Percentiles rank a stretch among this genome's conserved stretches.
These are phyloP conservation scores for Moesziomyces aphidis DNA, from an alignment of 1,284 basidiomycete species.

Conservation along the genomic window DNA sequence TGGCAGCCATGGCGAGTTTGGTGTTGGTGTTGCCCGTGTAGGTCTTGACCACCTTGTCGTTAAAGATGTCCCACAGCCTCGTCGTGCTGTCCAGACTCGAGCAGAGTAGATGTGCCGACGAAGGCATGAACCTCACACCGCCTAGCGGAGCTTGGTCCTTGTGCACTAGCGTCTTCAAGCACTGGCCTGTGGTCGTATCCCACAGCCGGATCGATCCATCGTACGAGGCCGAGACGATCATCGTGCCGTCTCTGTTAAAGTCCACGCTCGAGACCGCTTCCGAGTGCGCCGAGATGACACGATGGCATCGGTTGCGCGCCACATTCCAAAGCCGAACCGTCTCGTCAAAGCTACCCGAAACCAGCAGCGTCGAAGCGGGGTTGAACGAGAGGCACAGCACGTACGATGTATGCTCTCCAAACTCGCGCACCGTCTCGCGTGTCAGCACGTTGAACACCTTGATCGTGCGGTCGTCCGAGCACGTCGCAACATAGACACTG, in stretches of 20 bases:
- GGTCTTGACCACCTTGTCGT: slow-evolving; percentile 91
- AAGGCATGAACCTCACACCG: slow-evolving; percentile 88
- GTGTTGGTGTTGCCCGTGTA: slow-evolving; percentile 85
- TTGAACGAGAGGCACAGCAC: slow-evolving; percentile 93
- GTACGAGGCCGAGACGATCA: slow-evolving; percentile 92
- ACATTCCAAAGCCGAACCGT: slow-evolving; percentile 95
- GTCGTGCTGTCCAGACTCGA: slow-evolving; percentile 92
- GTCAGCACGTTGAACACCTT: slow-evolving; percentile 49
- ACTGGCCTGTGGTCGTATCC: slow-evolving; percentile 96
- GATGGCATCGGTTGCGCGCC: slow-evolving; percentile 71
- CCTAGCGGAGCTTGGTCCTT: slow-evolving; percentile 94
- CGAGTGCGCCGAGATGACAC: slow-evolving; percentile 82
- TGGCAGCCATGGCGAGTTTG: slow-evolving; percentile 74
- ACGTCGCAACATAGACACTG: slow-evolving; percentile 53
- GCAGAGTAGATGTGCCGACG: slow-evolving; percentile 86
- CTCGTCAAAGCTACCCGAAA: slow-evolving; percentile 93
- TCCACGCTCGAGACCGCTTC: slow-evolving; percentile 93
- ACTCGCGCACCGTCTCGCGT: slow-evolving; percentile 27
- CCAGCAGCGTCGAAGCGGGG: slow-evolving; percentile 86
- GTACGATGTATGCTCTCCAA: slow-evolving; percentile 89
- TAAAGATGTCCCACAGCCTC: slow-evolving; percentile 92
- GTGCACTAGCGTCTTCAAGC: slow-evolving; percentile 94
- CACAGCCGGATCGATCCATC: slow-evolving; percentile 88
- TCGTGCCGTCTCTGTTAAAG: slow-evolving; percentile 93
- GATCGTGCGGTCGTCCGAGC: slow-evolving; percentile 58